Conservation (phyloP, 805 yeast genomes). For the Nakazawaea wickerhamii region DNA sequence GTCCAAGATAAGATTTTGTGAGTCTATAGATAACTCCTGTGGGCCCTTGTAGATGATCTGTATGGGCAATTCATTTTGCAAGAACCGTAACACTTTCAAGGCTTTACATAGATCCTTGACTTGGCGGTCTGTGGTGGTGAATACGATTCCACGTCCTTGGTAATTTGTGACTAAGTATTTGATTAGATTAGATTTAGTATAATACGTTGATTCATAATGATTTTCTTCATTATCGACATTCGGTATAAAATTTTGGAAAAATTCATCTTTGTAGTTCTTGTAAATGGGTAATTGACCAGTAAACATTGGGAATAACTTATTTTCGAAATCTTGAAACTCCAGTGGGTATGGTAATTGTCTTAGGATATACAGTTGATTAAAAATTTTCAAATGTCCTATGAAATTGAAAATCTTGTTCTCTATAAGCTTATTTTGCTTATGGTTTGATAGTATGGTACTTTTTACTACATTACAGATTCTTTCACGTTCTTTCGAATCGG, state of each 20-base stretch:
- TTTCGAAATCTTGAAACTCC: slow-evolving; percentile 15
- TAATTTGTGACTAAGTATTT: neutral
- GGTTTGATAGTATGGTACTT: slow-evolving; percentile 12
- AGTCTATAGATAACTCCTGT: slow-evolving; percentile 24
- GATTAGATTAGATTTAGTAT: neutral
- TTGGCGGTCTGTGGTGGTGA: slow-evolving; percentile 42
- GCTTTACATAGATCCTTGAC: slow-evolving; percentile 19
- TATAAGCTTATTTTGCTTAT: slow-evolving; percentile 12
- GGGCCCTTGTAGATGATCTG: slow-evolving; percentile 18
- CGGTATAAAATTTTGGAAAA: slow-evolving; percentile 12
- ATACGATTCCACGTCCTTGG: slow-evolving; percentile 39
- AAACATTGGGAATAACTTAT: slow-evolving; percentile 13
- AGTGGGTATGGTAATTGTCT: neutral
- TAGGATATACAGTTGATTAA: slow-evolving; percentile 21
- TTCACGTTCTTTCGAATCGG: slow-evolving; percentile 1
- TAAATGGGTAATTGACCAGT: slow-evolving; percentile 10
- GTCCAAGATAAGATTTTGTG: slow-evolving; percentile 20
- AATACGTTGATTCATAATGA: neutral
- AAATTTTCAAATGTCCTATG: slow-evolving; percentile 20
- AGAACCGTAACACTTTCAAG: slow-evolving; percentile 17
- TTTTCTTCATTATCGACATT: slow-evolving; percentile 15
- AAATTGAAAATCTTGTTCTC: slow-evolving; percentile 20
- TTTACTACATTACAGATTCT: slow-evolving; percentile 14
- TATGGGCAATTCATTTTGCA: slow-evolving; percentile 20
- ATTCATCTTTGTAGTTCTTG: slow-evolving; percentile 19